Conservation (phyloP, 306 rosid genomes). For the Senna tora region DNA sequence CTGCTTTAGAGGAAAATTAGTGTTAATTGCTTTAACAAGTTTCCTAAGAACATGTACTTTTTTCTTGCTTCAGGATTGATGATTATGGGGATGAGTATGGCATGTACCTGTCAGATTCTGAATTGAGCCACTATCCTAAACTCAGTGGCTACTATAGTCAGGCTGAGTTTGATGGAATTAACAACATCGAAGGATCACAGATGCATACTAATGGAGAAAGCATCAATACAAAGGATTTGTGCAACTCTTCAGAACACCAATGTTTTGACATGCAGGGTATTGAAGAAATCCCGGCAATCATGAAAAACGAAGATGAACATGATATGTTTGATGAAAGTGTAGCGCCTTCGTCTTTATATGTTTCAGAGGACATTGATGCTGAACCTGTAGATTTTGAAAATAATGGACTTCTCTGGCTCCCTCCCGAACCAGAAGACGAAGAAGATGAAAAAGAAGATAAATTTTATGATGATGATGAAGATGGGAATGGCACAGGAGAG, state of each 20-base stretch:
- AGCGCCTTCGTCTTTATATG: constrained; percentile 63
- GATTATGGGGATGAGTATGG: background rate
- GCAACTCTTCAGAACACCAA: background rate
- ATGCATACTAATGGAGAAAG: background rate
- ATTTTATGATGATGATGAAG: constrained; percentile 75
- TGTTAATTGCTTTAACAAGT: background rate
- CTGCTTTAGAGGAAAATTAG: background rate
- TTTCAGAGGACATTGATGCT: constrained; percentile 52
- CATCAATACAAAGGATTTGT: background rate
- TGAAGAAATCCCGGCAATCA: constrained; percentile 15
- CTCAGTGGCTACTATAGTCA: background rate
- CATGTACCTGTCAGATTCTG: background rate
- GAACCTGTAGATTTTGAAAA: constrained; percentile 95
- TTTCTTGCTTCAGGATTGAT: background rate
- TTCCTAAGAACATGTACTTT: constrained; percentile 14
- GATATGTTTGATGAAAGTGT: constrained; percentile 64
- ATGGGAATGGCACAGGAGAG: constrained; percentile 66
- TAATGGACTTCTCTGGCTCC: constrained; percentile 95
- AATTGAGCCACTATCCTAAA: background rate
- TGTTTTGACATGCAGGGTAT: constrained; percentile 7
- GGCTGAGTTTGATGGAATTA: constrained; percentile 17
- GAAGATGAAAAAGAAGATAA: constrained; percentile 83
- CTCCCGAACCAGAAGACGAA: constrained; percentile 96
- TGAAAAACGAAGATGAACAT: constrained; percentile 59
- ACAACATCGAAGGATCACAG: background rate